These are phyloP conservation scores for Ephemerocybe angulata DNA, from an alignment of 768 basidiomycete genomes.

Conservation along the genomic window DNA sequence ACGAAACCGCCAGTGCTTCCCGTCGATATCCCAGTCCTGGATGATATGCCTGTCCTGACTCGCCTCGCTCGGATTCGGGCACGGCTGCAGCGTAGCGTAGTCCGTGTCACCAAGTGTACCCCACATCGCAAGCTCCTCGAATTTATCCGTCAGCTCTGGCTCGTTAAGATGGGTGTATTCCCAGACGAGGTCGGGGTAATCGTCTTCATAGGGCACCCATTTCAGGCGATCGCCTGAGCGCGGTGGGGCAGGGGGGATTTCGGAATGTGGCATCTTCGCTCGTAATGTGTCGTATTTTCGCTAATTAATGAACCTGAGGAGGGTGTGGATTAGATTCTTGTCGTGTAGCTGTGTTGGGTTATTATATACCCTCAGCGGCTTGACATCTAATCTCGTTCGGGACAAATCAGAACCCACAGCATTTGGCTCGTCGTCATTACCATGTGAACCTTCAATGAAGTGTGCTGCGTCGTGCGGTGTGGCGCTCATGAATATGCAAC, in stretches of 20 bases:
- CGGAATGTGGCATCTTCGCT: not conserved
- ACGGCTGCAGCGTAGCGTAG: slow-evolving; percentile 45
- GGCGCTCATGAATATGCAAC: too few species aligned
- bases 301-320: too few species aligned
- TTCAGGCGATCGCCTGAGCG: not conserved
- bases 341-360: too few species aligned
- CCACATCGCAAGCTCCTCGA: slow-evolving; percentile 36
- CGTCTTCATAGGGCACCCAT: not conserved
- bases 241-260: not conserved
- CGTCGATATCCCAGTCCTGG: slow-evolving; percentile 35
- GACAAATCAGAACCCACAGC: too few species aligned
- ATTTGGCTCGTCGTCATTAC: not conserved
- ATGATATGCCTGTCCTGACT: slow-evolving; percentile 47
- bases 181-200: slow-evolving; percentile 24
- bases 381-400: too few species aligned
- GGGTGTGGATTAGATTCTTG: too few species aligned
- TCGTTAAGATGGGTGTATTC: slow-evolving; percentile 39
- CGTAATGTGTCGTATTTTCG: too few species aligned
- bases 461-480: too few species aligned
- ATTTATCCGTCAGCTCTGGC: slow-evolving; percentile 36
- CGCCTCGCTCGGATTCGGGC: slow-evolving; percentile 32
- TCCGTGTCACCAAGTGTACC: slow-evolving; percentile 32
- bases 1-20: slow-evolving; percentile 41
- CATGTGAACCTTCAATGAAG: not conserved
- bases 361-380: too few species aligned